Conservation (phyloP, 176 grass and related monocot genomes). For the Avena insularis region DNA sequence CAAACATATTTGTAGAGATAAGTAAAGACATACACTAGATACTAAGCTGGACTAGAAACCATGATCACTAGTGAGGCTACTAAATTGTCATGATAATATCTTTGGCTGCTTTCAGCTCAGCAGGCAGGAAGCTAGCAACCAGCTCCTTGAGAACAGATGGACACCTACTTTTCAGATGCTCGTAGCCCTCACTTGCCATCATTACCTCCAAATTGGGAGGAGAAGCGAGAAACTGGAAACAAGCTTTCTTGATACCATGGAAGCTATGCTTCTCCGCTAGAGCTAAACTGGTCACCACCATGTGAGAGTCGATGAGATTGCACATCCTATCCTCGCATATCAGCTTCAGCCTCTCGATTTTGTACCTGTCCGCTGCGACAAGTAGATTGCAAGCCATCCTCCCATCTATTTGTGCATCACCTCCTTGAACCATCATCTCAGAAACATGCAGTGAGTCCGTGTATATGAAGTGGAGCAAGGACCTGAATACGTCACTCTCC, state of each 20-base stretch:
- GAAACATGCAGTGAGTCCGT: not conserved
- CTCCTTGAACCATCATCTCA: not conserved
- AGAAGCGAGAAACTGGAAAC: not conserved
- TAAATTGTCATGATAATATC: not conserved
- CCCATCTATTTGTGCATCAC: not conserved
- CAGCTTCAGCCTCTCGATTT: not conserved
- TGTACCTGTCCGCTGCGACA: conserved; percentile 2
- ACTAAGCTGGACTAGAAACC: not conserved
- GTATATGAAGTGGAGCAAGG: conserved; percentile 22
- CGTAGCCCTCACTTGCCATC: conserved; percentile 7
- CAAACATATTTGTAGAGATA: no score
- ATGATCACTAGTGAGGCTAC: no score
- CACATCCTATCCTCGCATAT: not conserved
- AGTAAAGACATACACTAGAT: not conserved
- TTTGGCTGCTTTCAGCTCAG: not conserved
- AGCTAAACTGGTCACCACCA: not conserved
- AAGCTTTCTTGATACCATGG: not conserved
- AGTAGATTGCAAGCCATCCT: not conserved
- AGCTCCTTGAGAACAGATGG: conserved; percentile 3
- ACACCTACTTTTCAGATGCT: not conserved
- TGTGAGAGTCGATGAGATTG: not conserved
- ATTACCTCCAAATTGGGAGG: not conserved
- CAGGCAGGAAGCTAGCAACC: not conserved
- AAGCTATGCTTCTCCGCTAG: not conserved
- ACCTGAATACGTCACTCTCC: not conserved